Percentiles rank a stretch among this genome's conserved stretches.
phyloP scores from a whole-genome alignment of 148 eudicot species.

The Oxyria digyna region DNA sequence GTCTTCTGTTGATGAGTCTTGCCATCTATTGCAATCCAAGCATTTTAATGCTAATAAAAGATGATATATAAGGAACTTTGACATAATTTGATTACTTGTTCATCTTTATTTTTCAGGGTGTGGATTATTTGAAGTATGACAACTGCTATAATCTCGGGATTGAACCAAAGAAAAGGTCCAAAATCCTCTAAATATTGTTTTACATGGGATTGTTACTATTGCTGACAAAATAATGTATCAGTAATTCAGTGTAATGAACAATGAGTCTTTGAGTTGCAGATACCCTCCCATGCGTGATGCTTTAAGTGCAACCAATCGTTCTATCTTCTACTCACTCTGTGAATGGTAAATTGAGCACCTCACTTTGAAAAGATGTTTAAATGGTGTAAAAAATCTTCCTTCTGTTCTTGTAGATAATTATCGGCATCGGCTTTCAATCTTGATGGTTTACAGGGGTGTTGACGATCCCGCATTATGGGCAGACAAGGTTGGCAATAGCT shows the following conservation, averaged over 20 bases:
- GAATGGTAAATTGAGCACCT: slow-evolving; percentile 5
- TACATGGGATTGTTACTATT: background rate
- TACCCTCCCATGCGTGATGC: slow-evolving; percentile 12
- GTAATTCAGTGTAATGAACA: background rate
- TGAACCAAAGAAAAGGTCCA: slow-evolving; percentile 6
- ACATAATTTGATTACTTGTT: background rate
- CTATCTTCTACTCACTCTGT: slow-evolving; percentile 10
- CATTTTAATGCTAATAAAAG: background rate
- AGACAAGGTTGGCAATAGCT: slow-evolving; percentile 9
- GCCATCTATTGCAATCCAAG: background rate
- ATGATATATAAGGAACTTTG: background rate
- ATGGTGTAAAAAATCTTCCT: background rate
- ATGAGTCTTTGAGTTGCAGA: slow-evolving; percentile 1
- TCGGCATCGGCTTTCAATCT: background rate
- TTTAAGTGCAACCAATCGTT: slow-evolving; percentile 4
- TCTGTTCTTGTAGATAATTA: background rate
- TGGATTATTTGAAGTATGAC: slow-evolving; percentile 14
- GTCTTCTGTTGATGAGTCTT: background rate
- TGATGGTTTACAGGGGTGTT: slow-evolving; percentile 7
- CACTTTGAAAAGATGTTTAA: background rate
- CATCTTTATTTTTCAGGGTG: slow-evolving; percentile 6
- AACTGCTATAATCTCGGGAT: slow-evolving; percentile 10
- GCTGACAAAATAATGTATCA: background rate
- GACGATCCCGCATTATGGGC: slow-evolving; percentile 13
- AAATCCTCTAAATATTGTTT: background rate